These are phyloP conservation scores for Tetrapisispora nanseiensis DNA, from an alignment of 805 yeast species.

Conservation along the genomic window DNA sequence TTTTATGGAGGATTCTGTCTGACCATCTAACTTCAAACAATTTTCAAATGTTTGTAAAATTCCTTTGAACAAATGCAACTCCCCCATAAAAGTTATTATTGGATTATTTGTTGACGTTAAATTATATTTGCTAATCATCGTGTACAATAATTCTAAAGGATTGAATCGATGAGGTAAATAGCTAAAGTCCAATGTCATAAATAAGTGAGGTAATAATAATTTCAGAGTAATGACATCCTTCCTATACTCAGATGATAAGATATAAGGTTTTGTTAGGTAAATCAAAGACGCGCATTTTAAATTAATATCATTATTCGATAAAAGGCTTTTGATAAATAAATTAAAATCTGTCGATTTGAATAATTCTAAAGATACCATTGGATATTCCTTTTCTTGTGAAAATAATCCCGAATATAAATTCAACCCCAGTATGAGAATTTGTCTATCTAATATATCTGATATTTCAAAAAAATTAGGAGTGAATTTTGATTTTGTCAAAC, in stretches of 20 bases:
- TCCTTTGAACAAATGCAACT: conserved; percentile 18
- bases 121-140: conserved; percentile 18
- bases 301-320: conserved; percentile 6
- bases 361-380: background rate
- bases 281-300: conserved; percentile 18
- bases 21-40: conserved; percentile 14
- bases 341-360: conserved; percentile 7
- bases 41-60: conserved; percentile 17
- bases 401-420: background rate
- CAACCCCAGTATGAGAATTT: background rate
- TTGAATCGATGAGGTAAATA: conserved; percentile 28
- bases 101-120: conserved; percentile 21
- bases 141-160: conserved; percentile 19
- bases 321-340: conserved; percentile 6
- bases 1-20: conserved; percentile 11
- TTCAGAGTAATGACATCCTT: conserved; percentile 10
- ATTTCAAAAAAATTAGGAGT: conserved; percentile 20
- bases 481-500: conserved; percentile 7
- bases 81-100: conserved; percentile 15
- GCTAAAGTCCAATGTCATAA: conserved; percentile 17
- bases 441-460: conserved; percentile 5
- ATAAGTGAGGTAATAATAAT: conserved; percentile 19
- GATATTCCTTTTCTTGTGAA: background rate
- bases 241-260: conserved; percentile 8
- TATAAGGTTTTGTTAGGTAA: conserved; percentile 13